phyloP scores from a whole-genome alignment of 1,139 yeast genomes.

The Debaryomycetaceae sp. region DNA sequence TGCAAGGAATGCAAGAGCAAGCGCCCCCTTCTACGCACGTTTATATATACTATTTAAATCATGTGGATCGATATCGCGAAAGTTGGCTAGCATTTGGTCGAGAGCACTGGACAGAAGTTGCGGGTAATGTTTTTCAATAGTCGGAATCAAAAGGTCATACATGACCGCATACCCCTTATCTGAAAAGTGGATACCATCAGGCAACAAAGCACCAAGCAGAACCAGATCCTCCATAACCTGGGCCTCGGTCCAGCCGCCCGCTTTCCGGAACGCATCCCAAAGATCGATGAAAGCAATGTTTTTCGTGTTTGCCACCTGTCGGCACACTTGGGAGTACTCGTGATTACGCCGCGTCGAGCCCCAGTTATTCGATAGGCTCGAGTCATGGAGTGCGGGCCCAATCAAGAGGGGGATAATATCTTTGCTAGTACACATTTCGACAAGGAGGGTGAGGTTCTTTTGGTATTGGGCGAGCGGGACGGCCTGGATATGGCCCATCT shows the following conservation, averaged over 20 bases:
- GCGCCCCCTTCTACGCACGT: no score
- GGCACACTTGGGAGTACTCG: conserved; percentile 40
- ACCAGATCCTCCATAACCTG: conserved; percentile 6
- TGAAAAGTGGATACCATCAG: conserved; percentile 63
- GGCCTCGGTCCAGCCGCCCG: conserved; percentile 10
- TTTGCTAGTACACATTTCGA: conserved; percentile 22
- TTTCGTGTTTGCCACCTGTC: conserved; percentile 30
- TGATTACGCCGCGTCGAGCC: conserved; percentile 18
- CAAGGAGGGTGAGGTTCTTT: conserved; percentile 34
- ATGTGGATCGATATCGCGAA: not conserved
- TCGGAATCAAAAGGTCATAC: conserved; percentile 28
- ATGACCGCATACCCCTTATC: conserved; percentile 48
- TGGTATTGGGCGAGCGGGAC: conserved; percentile 40
- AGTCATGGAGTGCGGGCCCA: conserved; percentile 41
- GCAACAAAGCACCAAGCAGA: conserved; percentile 10
- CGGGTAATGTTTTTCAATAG: conserved; percentile 35
- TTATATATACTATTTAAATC: not conserved
- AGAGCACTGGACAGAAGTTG: conserved; percentile 13
- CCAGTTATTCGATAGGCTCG: conserved; percentile 7
- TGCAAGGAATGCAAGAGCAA: no score
- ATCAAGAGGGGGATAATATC: conserved; percentile 43
- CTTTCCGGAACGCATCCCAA: conserved; percentile 29
- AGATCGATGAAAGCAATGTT: conserved; percentile 45
- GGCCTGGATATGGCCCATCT: conserved; percentile 32
- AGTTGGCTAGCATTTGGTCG: not conserved